Percentiles rank a stretch among this genome's conserved stretches.
Evolutionary conservation across 805 yeast genomes (phyloP).

Genomic region (Candida lessepsii): DNA sequence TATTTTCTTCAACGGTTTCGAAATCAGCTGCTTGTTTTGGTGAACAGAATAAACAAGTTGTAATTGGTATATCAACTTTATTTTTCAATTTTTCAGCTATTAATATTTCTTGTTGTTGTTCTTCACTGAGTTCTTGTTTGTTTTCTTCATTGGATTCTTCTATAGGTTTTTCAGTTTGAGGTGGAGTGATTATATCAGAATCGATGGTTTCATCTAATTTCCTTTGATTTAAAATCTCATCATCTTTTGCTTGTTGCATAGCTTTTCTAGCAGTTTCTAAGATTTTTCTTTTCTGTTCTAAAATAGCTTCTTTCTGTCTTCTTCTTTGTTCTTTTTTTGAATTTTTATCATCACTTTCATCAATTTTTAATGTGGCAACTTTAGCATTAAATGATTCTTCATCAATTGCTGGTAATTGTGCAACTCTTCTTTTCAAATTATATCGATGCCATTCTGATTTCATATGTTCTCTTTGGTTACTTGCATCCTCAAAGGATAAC

Average conservation of each 20-base stretch:
- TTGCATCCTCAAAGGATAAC: slow-evolving; percentile 77
- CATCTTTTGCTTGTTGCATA: slow-evolving; percentile 23
- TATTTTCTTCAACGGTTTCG: slow-evolving; percentile 39
- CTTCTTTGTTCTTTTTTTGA: slow-evolving; percentile 52
- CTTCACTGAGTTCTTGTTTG: slow-evolving; percentile 12
- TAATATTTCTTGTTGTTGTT: slow-evolving; percentile 39
- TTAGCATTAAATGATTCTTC: slow-evolving; percentile 39
- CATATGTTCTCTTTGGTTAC: slow-evolving; percentile 89
- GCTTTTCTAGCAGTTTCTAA: slow-evolving; percentile 46
- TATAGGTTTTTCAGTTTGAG: slow-evolving; percentile 6
- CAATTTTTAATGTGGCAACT: slow-evolving; percentile 20
- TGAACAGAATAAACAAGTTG: slow-evolving; percentile 52
- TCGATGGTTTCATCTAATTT: slow-evolving; percentile 6
- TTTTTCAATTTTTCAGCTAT: slow-evolving; percentile 46
- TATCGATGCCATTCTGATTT: slow-evolving; percentile 98
- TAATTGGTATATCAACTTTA: slow-evolving; percentile 46
- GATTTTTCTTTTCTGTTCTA: slow-evolving; percentile 47
- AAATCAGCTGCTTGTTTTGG: slow-evolving; percentile 33
- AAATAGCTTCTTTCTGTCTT: slow-evolving; percentile 48
- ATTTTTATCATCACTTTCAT: slow-evolving; percentile 21
- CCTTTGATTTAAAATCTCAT: slow-evolving; percentile 9
- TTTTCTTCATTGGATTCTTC: slow-evolving; percentile 4
- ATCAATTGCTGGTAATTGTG: slow-evolving; percentile 48
- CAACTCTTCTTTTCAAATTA: slow-evolving; percentile 90
- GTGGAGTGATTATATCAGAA: neutral